These are phyloP conservation scores for Diplodia intermedia DNA, from an alignment of 2,329 filamentous ascomycete species.

Conservation along the genomic window DNA sequence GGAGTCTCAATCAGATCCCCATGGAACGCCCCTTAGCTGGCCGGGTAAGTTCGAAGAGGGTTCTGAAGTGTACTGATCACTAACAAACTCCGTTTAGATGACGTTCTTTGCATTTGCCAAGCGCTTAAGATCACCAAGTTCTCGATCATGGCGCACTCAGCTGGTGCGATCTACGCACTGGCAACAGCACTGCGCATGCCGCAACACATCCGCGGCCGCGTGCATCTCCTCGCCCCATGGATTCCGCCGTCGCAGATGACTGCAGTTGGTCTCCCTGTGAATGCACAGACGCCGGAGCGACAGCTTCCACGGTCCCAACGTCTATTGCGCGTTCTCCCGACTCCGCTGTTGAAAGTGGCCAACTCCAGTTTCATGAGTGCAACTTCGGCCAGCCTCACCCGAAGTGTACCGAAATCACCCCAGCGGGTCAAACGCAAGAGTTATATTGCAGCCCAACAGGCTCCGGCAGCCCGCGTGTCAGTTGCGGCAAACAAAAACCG, in stretches of 20 bases:
- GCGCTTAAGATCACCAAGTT: slow-evolving; percentile 92
- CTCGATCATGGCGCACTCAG: slow-evolving; percentile 93
- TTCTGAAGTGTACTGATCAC: slow-evolving; percentile 45
- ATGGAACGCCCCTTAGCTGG: slow-evolving; percentile 90
- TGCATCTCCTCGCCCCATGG: slow-evolving; percentile 94
- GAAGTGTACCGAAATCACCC: slow-evolving; percentile 56
- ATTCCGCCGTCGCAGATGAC: slow-evolving; percentile 77
- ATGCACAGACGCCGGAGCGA: slow-evolving; percentile 74
- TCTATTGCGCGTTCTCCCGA: slow-evolving; percentile 87
- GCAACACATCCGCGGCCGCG: slow-evolving; percentile 90
- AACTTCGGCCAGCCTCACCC: slow-evolving; percentile 80
- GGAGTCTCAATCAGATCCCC: slow-evolving; percentile 83
- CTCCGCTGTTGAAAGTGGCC: slow-evolving; percentile 88
- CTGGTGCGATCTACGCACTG: slow-evolving; percentile 95
- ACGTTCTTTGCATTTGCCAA: slow-evolving; percentile 94
- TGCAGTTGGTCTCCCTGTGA: slow-evolving; percentile 67
- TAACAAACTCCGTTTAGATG: slow-evolving; percentile 57
- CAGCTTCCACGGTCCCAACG: slow-evolving; percentile 91
- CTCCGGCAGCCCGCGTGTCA: slow-evolving; percentile 34
- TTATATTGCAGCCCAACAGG: slow-evolving; percentile 36
- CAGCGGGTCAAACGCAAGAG: slow-evolving; percentile 36
- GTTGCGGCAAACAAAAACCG: slow-evolving; percentile 47
- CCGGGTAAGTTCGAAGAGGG: slow-evolving; percentile 67
- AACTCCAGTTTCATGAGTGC: slow-evolving; percentile 96
- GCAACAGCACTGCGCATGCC: slow-evolving; percentile 95